Base-by-base conservation (phyloP, 192 early-diverging fungal species). In the Coemansia sp. region DNA sequence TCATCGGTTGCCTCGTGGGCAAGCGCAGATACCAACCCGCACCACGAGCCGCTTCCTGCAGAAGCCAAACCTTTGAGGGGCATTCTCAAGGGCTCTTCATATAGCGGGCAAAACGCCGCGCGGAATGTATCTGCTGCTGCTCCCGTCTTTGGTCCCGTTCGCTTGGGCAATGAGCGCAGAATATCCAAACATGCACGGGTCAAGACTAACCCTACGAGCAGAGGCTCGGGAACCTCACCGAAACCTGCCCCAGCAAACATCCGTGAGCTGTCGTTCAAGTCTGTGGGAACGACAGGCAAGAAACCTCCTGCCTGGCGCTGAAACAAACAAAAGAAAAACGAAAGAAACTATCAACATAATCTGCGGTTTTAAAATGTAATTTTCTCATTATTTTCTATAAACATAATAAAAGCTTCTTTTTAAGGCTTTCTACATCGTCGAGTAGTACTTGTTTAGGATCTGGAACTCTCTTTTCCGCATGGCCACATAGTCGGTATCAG, bases 11-110 rank as follows among this genome's bases (percentile, higher is more conserved):
- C 69, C 6, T 83, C 81, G 10, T 74, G 73, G 76, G 67, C 66
- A 18, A 83, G 81, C 43, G 72, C 81, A 8, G 66, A 62, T 56
- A 66, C 64, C 35, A 78, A 69, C 15, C 75, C 76, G 16, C 72
- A 73, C 55, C 81, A 83, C 49, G 81, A 83, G 67, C 81, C 81
- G 6, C 56, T 70, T 60, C 76, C 81, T 0, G 64, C 76, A 7
- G 76, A 66, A 0, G 81, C 76, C 6, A 58, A 67, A 21, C 81
- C 81, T 0, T 30, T 75, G 15, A 83, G 78, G 67, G 76, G 81
- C 0, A 83, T 83, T 16, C 60, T 83, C 15, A 83, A 83, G 64
- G 44, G 20, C 24, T 14, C 49, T n/a, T 23, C 9, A 4, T 8
- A 0, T 62, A 16, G 23, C 26, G 62, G n/a, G 4, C 7, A 30